phyloP scores from a whole-genome alignment of 169 alveolate genomes.

The Eimeria acervulina region DNA sequence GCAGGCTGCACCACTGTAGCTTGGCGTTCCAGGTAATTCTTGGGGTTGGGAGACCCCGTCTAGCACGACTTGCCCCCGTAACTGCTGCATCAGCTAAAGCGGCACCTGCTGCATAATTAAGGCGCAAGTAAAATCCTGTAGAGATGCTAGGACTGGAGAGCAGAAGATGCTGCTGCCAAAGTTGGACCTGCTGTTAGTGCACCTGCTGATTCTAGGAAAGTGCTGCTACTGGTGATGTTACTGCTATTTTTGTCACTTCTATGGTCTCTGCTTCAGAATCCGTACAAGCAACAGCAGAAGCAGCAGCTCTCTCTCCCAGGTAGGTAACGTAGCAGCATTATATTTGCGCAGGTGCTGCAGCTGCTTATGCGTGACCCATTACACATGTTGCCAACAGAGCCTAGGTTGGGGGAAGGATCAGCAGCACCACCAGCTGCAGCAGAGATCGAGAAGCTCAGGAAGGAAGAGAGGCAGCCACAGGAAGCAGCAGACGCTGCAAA shows the following conservation, averaged over 20 bases:
- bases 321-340: not conserved
- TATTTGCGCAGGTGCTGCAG: too few species aligned
- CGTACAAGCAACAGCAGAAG: not conserved
- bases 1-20: not conserved
- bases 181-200: not conserved
- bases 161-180: not conserved
- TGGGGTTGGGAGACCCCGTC: not conserved
- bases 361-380: too few species aligned
- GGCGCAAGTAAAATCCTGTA: not conserved
- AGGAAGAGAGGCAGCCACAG: too few species aligned
- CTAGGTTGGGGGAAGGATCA: too few species aligned
- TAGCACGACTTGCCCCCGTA: not conserved
- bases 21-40: not conserved
- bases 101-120: not conserved
- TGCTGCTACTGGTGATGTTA: not conserved
- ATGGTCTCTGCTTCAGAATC: not conserved
- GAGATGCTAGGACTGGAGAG: not conserved
- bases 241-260: not conserved
- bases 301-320: not conserved
- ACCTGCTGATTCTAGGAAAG: not conserved
- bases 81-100: not conserved
- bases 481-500: not conserved
- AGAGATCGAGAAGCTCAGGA: too few species aligned
- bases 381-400: too few species aligned
- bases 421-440: too few species aligned